Base-by-base conservation (phyloP, 2,329 filamentous ascomycete species). In the Penicillium rolfsii region DNA sequence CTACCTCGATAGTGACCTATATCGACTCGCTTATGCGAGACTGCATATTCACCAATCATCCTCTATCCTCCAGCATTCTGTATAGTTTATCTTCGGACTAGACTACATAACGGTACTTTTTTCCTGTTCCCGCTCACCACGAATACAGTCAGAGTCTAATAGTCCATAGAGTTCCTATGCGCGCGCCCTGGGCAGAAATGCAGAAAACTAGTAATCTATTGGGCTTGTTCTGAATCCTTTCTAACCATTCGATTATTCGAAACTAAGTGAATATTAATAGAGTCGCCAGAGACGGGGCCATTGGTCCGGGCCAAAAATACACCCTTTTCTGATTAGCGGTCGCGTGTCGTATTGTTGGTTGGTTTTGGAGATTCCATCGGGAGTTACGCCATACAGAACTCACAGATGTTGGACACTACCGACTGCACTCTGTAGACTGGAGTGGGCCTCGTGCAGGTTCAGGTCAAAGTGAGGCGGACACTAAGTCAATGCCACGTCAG, bases 381-480 rank as follows among this genome's bases (percentile, higher is more conserved):
- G 19, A 22, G 19, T 22, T 22, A 22, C 19, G 19, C 19, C 19
- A 22, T 22, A 22, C 19, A 22, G 19, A 22, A 2, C 19, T 22
- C 19, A 22, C 30, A 33, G 30, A 11, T 33, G 9, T 33, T 11
- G 3, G 30, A 22, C 9, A 33, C 8, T 8, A 33, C 30, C 11
- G 30, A 33, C 30, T 33, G 30, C 11, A 11, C 30, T 33, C 9
- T 33, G 9, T 11, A 33, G 30, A 43, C 40, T 43, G 3, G n/a
- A 22, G 40, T 11, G 48, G n/a, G 28, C 16, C n/a, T 50, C 22
- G 46, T 58, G 30, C 38, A 19, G 28, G 28, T 28, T 40, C 26
- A 12, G n/a, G 33, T 59, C 59, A 64, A 67, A 67, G 65, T 64
- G 64, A 66, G 64, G 64, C 64, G 60, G 50, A 22, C 19, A 36